Percentiles rank a stretch among this genome's conserved stretches.
phyloP scores from a whole-genome alignment of 257 asterid genomes.

The Paraleonurus japonicus region DNA sequence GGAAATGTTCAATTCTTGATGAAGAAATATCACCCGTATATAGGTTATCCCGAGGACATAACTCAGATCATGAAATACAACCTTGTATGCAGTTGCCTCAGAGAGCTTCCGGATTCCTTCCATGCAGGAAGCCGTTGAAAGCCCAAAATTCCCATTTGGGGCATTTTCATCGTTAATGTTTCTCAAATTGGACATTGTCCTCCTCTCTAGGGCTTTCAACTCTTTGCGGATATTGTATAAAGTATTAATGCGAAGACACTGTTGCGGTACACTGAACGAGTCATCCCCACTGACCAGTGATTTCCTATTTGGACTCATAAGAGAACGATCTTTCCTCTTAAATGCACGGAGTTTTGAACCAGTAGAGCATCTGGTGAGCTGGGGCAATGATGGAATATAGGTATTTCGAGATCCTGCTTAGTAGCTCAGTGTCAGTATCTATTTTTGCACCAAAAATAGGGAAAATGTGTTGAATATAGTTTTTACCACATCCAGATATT shows the following conservation, averaged over 20 bases:
- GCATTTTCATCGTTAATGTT: slow-evolving; percentile 39
- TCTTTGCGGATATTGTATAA: slow-evolving; percentile 68
- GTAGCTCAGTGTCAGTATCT: slow-evolving; percentile 23
- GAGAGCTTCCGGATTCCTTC: slow-evolving; percentile 82
- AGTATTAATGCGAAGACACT: slow-evolving; percentile 81
- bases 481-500: slow-evolving; percentile 78
- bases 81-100: slow-evolving; percentile 70
- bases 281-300: slow-evolving; percentile 48
- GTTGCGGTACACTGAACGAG: slow-evolving; percentile 44
- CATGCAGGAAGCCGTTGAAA: slow-evolving; percentile 60
- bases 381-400: slow-evolving; percentile 60
- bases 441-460: background rate
- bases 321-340: slow-evolving; percentile 65
- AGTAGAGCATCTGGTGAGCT: slow-evolving; percentile 65
- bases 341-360: slow-evolving; percentile 65
- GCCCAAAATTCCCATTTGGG: slow-evolving; percentile 47
- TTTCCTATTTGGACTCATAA: slow-evolving; percentile 44
- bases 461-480: background rate
- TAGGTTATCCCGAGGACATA: slow-evolving; percentile 58
- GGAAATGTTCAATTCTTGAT: slow-evolving; percentile 86
- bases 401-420: slow-evolving; percentile 64
- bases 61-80: slow-evolving; percentile 66
- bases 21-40: slow-evolving; percentile 65
- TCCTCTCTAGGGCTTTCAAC: slow-evolving; percentile 60
- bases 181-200: slow-evolving; percentile 56